phyloP scores from a whole-genome alignment of 192 early-diverging fungal species.

The Linderina pennispora region DNA sequence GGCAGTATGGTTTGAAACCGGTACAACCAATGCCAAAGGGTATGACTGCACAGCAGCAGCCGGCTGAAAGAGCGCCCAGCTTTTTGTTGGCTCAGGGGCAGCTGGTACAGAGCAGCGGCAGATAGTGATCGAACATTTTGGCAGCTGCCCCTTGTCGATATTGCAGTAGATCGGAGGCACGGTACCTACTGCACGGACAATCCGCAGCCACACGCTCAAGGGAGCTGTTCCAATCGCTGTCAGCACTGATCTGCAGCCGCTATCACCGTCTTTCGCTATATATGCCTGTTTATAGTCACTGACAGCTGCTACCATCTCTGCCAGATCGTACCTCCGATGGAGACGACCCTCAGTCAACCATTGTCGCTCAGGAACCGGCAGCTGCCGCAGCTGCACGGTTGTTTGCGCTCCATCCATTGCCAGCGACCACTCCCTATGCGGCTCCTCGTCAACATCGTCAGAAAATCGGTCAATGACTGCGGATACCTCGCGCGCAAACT shows the following conservation, averaged over 20 bases:
- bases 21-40: constrained; percentile 15
- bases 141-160: no score
- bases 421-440: no score
- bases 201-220: constrained; percentile 1
- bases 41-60: background rate
- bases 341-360: constrained; percentile 27
- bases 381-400: no score
- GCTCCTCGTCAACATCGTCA: no score
- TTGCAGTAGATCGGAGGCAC: constrained; percentile 6
- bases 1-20: background rate
- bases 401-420: no score
- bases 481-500: constrained; percentile 40
- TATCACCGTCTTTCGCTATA: constrained; percentile 5
- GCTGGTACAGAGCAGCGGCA: no score
- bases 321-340: constrained; percentile 23
- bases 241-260: background rate
- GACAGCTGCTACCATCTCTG: constrained; percentile 35
- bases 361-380: background rate
- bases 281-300: constrained; percentile 4
- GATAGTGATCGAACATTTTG: no score
- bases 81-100: no score
- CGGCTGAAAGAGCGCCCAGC: no score
- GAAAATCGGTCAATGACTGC: constrained; percentile 20
- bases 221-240: no score
- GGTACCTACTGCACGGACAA: background rate